Base-by-base conservation (phyloP, 345 rosid species). In the Zanthoxylum bungeanum region DNA sequence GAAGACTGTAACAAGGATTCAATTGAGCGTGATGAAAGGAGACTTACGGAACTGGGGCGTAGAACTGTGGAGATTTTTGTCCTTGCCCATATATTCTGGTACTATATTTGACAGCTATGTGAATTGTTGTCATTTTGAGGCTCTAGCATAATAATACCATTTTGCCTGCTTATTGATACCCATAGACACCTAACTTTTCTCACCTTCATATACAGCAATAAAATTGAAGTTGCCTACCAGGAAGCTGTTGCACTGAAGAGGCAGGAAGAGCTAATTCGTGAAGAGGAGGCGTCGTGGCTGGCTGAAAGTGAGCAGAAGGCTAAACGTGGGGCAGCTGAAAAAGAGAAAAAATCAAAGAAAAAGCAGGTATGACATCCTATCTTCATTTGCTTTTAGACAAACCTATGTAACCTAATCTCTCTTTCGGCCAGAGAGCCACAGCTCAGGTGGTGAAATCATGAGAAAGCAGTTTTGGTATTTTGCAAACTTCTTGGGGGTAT, bases 181-280 rank as follows among this genome's bases (percentile, higher is more conserved):
- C 44, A 24, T 59, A n/a, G 66, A 68, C 60, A 22, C 58, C 63
- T 73, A 64, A 69, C 25, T 8, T 28, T 74, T 75, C 60, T 53
- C 66, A 37, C 11, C 37, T 66, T 73, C 76, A 14, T 21, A 4
- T 82, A 60, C 87, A 92, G 98, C 86, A 87, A 84, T 77, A 92
- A 89, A 80, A 88, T 92, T 79, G 96, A 92, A 80, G 90, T 80
- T 81, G 87, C 98, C 66, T 90, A 94, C 78, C 95, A 90, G 91
- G 98, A 94, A 80, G 93, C 97, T 44, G 91, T 90, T 81, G 97
- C 98, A 57, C 80, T 85, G 85, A 88, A 81, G 81, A 87, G 89
- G 85, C 98, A 94, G 79, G 98, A 94, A 72, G 97, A 92, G 83
- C 89, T 94, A 71, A 94, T 94, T 60, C 97, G 97, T 65, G 96